Conservation (phyloP, 208 protist genomes). For the Crithidia mellificae region DNA sequence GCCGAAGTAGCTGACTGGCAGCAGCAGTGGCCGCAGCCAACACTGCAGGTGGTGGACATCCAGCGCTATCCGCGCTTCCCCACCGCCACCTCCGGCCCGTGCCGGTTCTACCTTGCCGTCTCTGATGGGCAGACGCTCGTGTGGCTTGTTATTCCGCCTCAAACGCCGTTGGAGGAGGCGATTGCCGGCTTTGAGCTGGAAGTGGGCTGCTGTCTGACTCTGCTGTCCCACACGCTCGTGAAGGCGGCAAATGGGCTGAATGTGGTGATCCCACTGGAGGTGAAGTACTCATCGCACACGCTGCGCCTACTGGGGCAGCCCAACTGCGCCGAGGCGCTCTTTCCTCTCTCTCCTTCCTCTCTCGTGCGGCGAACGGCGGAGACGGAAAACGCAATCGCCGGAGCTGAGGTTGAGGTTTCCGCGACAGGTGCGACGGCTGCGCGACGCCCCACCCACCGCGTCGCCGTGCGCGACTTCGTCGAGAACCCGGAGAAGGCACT, state of each 20-base stretch:
- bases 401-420: neutral
- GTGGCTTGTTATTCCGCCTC: slow-evolving; percentile 65
- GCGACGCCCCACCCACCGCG: slow-evolving; percentile 3
- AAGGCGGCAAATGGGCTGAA: slow-evolving; percentile 67
- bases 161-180: slow-evolving; percentile 50
- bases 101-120: slow-evolving; percentile 78
- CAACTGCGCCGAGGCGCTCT: slow-evolving; percentile 27
- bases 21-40: slow-evolving; percentile 40
- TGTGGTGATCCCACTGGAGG: slow-evolving; percentile 57
- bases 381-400: neutral
- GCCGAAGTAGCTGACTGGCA: slow-evolving; percentile 24
- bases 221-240: slow-evolving; percentile 55
- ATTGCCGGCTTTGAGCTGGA: slow-evolving; percentile 71
- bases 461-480: slow-evolving; percentile 49
- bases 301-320: slow-evolving; percentile 67
- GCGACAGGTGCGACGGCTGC: neutral
- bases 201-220: slow-evolving; percentile 63
- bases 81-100: slow-evolving; percentile 8
- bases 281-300: slow-evolving; percentile 40
- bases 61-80: slow-evolving; percentile 56
- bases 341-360: slow-evolving; percentile 48
- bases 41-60: slow-evolving; percentile 82
- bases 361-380: slow-evolving; percentile 29
- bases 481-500: slow-evolving; percentile 36
- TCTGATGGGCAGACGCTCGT: slow-evolving; percentile 60